A percentile compares a stretch with the other conserved stretches of the same genome.
phyloP scores from a whole-genome alignment of 306 rosid genomes.

The Cucurbita pepo region DNA sequence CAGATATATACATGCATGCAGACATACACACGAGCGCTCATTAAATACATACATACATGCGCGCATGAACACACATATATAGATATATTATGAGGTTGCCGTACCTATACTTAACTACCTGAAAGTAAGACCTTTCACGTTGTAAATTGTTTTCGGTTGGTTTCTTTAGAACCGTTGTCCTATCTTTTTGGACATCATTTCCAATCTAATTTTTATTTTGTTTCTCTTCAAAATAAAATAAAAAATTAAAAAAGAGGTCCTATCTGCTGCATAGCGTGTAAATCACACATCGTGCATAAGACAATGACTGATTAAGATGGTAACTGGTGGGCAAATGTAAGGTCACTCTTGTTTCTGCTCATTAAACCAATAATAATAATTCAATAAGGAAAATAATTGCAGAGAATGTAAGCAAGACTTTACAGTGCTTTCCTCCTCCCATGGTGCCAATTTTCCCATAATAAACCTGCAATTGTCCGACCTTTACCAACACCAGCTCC shows the following conservation, averaged over 20 bases:
- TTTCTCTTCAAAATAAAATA: neutral
- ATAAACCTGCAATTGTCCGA: constrained; percentile 88
- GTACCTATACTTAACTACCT: neutral
- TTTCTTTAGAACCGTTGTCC: neutral
- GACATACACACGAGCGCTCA: neutral
- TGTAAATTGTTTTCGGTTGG: neutral
- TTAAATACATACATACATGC: neutral
- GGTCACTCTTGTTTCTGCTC: neutral
- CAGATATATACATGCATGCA: too few species aligned
- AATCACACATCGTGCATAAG: neutral
- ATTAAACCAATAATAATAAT: neutral
- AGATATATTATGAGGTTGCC: neutral
- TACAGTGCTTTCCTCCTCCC: constrained; percentile 82
- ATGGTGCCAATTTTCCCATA: constrained; percentile 92
- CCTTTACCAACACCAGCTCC: constrained; percentile 99
- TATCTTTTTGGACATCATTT: neutral
- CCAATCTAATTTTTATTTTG: neutral
- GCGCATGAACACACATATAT: too few species aligned
- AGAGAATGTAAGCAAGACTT: constrained; percentile 21
- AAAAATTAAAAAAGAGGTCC: neutral
- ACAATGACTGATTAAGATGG: neutral
- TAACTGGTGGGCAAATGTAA: neutral
- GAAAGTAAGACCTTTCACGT: neutral
- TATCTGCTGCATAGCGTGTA: neutral
- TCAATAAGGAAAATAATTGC: neutral